phyloP scores from a whole-genome alignment of 306 rosid genomes.

The Ochetophila trinervis region DNA sequence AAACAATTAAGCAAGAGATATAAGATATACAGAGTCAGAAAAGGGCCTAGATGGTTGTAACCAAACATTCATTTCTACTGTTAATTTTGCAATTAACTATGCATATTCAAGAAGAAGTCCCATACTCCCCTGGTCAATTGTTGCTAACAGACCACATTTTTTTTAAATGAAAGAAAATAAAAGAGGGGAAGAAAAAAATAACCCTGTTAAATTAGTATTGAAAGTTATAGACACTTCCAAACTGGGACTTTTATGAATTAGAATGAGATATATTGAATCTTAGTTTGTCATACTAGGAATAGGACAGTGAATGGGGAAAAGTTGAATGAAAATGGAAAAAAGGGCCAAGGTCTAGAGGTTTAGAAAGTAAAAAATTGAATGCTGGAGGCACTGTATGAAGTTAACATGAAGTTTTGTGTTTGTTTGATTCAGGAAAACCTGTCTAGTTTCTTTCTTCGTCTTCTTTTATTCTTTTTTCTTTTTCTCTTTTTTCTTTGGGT shows the following conservation, averaged over 20 bases:
- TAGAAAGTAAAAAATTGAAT: background rate
- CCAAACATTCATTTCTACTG: background rate
- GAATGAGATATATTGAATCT: background rate
- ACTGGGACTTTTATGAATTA: background rate
- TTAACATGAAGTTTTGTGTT: background rate
- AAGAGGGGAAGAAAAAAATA: too few species aligned
- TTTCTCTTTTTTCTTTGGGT: too few species aligned
- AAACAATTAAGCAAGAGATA: background rate
- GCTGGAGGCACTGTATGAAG: background rate
- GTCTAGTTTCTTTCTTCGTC: too few species aligned
- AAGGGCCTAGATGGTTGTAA: background rate
- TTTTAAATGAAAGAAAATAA: background rate
- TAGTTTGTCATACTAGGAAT: background rate
- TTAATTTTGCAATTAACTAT: constrained; percentile 1
- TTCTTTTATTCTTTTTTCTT: too few species aligned
- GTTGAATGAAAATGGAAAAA: background rate
- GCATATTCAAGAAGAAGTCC: background rate
- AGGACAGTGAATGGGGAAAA: background rate
- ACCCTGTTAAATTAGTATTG: background rate
- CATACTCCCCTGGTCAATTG: background rate
- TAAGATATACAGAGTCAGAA: background rate
- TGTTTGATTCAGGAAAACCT: background rate
- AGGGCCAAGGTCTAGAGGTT: background rate
- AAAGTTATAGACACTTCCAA: background rate
- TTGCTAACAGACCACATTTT: background rate